Base-by-base conservation (phyloP, 1,284 basidiomycete genomes). In the Cutaneotrichosporon cavernicola region DNA sequence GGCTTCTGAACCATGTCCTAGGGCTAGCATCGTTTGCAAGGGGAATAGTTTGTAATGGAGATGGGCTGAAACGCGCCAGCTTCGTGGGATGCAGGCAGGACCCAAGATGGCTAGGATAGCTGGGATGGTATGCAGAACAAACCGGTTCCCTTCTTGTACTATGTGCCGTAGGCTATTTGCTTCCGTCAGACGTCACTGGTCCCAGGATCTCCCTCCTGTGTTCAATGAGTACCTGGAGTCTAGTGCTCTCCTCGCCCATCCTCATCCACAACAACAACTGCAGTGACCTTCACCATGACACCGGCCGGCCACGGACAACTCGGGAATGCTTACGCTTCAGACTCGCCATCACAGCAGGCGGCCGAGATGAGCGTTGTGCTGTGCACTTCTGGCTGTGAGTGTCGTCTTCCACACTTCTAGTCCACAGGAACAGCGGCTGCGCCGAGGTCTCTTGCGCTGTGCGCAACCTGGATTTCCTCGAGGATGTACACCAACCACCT, bases 291-390 rank as follows among this genome's bases (percentile, higher is more conserved):
- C 14, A 18, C 34, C 21, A 43, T 36, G 32, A 16, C 55, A 10
- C 55, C 55, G 38, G 55, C 22, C 22, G 55, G 26, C 18, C 55
- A 56, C 8, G 55, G 26, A 22, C 55, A n/a, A 26, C 55, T 3
- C 26, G 38, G 22, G 14, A 36, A 56, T 14, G 31, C 38, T 22
- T 73, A 65, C 60, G 73, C 74, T 32, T 66, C 65, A 14, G 68
- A 69, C 60, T 53, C 65, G 57, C 53, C 64, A 40, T 60, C 71
- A 51, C 73, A 74, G 65, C 73, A 74, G 66, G 72, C 73, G 38
- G 81, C 83, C 43, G 83, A 83, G 31, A 81, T 85, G 69, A 83
- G 82, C 60, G 84, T 85, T 16, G 81, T 85, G 52, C 77, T 86
- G 43, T 84, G 84, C 61, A 85, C 84, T 0, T 84, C 84, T 0